Evolutionary conservation across 1,139 yeast species (phyloP).

Genomic region (Saccharomyces uvarum): DNA sequence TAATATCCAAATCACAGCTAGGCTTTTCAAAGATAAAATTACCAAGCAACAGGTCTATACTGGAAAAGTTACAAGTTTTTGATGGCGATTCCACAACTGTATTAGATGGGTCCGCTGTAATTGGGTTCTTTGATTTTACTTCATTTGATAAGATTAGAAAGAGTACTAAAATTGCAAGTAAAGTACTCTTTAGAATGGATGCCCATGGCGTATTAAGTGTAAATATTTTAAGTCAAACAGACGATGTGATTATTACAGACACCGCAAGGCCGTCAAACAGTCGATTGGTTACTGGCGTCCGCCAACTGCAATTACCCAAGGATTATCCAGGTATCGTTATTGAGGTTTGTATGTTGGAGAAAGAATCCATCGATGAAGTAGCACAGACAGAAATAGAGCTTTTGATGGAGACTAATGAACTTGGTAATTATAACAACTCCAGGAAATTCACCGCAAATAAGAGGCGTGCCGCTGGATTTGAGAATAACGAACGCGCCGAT

Average conservation of each 20-base stretch:
- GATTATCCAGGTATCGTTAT: constrained; percentile 54
- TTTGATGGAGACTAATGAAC: constrained; percentile 18
- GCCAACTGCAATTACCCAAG: constrained; percentile 26
- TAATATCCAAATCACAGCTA: constrained; percentile 55
- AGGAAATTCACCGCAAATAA: background rate
- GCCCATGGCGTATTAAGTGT: constrained; percentile 40
- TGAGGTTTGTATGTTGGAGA: constrained; percentile 55
- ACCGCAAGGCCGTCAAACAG: constrained; percentile 16
- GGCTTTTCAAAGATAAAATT: constrained; percentile 63
- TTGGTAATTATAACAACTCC: constrained; percentile 3
- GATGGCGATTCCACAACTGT: constrained; percentile 22
- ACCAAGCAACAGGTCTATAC: constrained; percentile 55
- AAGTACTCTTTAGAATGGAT: constrained; percentile 56
- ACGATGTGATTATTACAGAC: constrained; percentile 22
- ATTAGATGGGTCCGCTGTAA: constrained; percentile 28
- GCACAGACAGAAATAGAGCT: constrained; percentile 21
- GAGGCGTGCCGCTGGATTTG: background rate
- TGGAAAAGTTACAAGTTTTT: constrained; percentile 44
- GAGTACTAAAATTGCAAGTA: constrained; percentile 50
- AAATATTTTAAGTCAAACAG: constrained; percentile 32
- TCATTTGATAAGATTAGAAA: constrained; percentile 47
- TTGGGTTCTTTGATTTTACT: constrained; percentile 44
- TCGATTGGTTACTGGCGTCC: constrained; percentile 6
- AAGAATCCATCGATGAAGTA: constrained; percentile 22
- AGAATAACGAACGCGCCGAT: background rate